These are phyloP conservation scores for Silene noctiflora DNA, from an alignment of 179 eudicot genomes.

Conservation along the genomic window DNA sequence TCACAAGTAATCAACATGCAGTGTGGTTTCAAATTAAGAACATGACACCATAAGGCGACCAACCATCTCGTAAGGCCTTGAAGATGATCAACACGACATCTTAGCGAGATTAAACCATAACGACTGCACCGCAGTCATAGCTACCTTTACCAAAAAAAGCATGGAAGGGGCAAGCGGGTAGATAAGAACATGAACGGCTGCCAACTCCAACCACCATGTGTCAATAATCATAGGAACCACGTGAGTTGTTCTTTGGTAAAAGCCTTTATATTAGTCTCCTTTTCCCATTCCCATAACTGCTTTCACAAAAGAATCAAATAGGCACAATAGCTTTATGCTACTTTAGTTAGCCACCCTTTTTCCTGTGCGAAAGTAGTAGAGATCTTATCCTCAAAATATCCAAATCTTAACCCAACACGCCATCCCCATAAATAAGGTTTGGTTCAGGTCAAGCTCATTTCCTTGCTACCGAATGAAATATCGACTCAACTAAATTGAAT, in stretches of 20 bases:
- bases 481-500: background rate
- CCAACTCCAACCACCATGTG: conserved; percentile 22
- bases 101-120: too few species aligned
- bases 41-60: too few species aligned
- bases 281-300: conserved; percentile 17
- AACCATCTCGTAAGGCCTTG: too few species aligned
- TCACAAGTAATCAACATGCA: too few species aligned
- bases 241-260: conserved; percentile 16
- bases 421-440: background rate
- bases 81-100: too few species aligned
- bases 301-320: conserved; percentile 18
- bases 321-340: background rate
- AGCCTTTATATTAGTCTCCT: conserved; percentile 14
- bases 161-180: background rate
- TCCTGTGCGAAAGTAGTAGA: conserved; percentile 7
- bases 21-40: too few species aligned
- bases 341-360: conserved; percentile 9
- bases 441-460: background rate
- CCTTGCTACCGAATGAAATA: too few species aligned
- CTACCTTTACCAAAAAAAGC: too few species aligned
- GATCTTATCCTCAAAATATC: conserved; percentile 23
- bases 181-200: conserved; percentile 9
- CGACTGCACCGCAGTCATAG: too few species aligned
- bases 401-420: conserved; percentile 16
- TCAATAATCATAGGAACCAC: conserved; percentile 21